phyloP scores from a whole-genome alignment of 345 rosid genomes.

The Linum tenue region DNA sequence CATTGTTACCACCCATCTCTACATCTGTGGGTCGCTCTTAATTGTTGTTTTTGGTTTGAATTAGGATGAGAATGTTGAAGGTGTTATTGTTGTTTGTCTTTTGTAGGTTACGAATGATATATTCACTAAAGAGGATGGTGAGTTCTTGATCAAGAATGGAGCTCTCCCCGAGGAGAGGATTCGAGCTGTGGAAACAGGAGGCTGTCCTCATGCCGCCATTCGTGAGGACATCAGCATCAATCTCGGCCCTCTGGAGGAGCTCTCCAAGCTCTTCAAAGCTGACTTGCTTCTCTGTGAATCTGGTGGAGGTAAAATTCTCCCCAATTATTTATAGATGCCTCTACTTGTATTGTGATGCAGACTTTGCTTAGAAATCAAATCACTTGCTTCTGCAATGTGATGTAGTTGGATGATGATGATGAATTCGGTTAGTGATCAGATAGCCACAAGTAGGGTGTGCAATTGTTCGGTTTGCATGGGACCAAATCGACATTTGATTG shows the following conservation, averaged over 20 bases:
- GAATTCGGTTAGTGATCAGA: no score
- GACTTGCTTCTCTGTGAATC: slow-evolving; percentile 94
- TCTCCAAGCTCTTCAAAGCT: slow-evolving; percentile 70
- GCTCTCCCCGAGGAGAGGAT: slow-evolving; percentile 93
- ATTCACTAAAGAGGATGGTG: slow-evolving; percentile 95
- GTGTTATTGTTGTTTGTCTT: neutral
- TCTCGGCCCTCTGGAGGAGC: slow-evolving; percentile 96
- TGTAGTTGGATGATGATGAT: no score
- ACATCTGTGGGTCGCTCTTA: neutral
- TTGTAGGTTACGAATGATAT: slow-evolving; percentile 91
- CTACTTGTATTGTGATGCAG: neutral
- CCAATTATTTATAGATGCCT: neutral
- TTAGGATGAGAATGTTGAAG: neutral
- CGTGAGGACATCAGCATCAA: slow-evolving; percentile 97
- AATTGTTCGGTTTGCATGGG: no score
- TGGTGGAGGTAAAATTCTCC: slow-evolving; percentile 61
- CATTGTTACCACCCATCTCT: neutral
- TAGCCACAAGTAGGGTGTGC: no score
- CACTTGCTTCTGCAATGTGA: no score
- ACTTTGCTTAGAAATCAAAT: no score
- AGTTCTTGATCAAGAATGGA: slow-evolving; percentile 83
- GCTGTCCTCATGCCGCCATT: slow-evolving; percentile 97
- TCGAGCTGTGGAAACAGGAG: slow-evolving; percentile 91
- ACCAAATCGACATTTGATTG: no score
- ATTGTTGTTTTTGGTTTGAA: no score